phyloP scores from a whole-genome alignment of 179 eudicot species.

The Beta corolliflora region DNA sequence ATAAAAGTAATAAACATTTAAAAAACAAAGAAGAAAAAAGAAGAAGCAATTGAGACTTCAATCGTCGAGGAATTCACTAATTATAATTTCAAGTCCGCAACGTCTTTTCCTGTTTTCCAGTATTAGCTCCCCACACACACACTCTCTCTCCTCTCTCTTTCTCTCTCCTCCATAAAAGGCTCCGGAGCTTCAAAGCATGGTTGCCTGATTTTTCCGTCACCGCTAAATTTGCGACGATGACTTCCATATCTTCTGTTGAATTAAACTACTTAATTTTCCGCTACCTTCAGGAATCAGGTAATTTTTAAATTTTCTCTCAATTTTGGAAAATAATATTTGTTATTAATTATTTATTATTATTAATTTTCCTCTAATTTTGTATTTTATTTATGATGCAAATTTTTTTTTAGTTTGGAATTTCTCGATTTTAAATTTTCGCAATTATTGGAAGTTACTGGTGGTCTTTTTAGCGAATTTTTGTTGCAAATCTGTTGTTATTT shows the following conservation, averaged over 20 bases:
- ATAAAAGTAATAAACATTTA: too few species aligned
- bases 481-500: neutral
- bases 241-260: constrained; percentile 51
- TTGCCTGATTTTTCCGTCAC: neutral
- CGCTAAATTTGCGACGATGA: constrained; percentile 26
- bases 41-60: too few species aligned
- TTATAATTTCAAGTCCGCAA: neutral
- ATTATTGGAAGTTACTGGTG: neutral
- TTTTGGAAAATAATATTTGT: neutral
- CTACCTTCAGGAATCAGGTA: constrained; percentile 75
- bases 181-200: neutral
- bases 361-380: neutral
- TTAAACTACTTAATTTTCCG: constrained; percentile 64
- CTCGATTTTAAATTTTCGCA: neutral
- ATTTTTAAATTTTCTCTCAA: neutral
- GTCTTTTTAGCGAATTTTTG: neutral
- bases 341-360: neutral
- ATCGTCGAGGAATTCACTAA: neutral
- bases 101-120: neutral
- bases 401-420: neutral
- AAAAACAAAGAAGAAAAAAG: too few species aligned
- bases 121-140: neutral
- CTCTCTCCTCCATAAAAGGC: neutral
- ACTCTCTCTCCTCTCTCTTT: neutral
- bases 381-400: neutral